Conservation (phyloP, 2,329 filamentous ascomycete genomes). For the Apiospora hydei region DNA sequence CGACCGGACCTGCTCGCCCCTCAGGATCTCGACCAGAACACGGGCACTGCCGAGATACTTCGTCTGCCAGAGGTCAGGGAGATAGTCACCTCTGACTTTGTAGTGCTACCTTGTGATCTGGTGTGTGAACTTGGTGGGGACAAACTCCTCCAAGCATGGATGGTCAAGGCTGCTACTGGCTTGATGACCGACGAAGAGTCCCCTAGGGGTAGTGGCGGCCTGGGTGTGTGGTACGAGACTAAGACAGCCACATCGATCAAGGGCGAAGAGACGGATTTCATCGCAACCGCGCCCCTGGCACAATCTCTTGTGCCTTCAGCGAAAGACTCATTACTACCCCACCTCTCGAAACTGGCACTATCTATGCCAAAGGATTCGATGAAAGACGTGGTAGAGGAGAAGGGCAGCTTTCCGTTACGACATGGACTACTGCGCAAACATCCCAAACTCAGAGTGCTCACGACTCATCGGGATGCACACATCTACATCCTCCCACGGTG, state of each 20-base stretch:
- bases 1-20: constrained; percentile 81
- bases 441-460: constrained; percentile 79
- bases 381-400: constrained; percentile 81
- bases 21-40: constrained; percentile 77
- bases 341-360: constrained; percentile 81
- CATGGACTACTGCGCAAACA: constrained; percentile 79
- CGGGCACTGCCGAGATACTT: constrained; percentile 87
- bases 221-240: constrained; percentile 92
- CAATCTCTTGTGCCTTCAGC: constrained; percentile 63
- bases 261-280: constrained; percentile 91
- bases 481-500: constrained; percentile 94
- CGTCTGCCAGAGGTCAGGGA: constrained; percentile 81
- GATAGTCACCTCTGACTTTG: constrained; percentile 84
- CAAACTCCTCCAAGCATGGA: constrained; percentile 87
- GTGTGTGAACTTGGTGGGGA: constrained; percentile 89
- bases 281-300: constrained; percentile 76
- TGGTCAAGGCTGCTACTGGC: constrained; percentile 79
- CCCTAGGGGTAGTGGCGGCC: constrained; percentile 71
- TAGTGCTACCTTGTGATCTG: constrained; percentile 91
- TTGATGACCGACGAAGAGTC: constrained; percentile 57
- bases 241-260: constrained; percentile 79
- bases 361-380: constrained; percentile 89
- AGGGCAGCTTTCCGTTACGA: constrained; percentile 75
- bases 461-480: constrained; percentile 87
- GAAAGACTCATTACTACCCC: constrained; percentile 69